These are phyloP conservation scores for Nakaseomyces bracarensis DNA, from an alignment of 1,139 yeast genomes.

Conservation along the genomic window DNA sequence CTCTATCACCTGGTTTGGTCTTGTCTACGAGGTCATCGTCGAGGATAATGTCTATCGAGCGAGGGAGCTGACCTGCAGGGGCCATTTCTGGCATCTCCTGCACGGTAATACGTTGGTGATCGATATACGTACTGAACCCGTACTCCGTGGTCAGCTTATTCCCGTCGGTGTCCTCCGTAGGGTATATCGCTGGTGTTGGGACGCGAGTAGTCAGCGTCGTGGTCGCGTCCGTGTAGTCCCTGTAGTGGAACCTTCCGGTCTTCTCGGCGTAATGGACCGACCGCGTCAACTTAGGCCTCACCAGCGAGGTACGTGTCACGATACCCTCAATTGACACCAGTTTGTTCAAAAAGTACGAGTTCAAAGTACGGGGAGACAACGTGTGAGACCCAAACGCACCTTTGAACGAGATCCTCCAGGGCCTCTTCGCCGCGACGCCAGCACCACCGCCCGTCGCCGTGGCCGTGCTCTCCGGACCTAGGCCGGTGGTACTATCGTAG, in stretches of 20 bases:
- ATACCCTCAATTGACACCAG: constrained; percentile 91
- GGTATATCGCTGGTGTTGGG: constrained; percentile 85
- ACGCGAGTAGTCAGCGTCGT: constrained; percentile 59
- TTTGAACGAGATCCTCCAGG: constrained; percentile 54
- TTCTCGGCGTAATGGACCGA: constrained; percentile 91
- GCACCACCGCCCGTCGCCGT: constrained; percentile 58
- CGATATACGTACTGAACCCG: constrained; percentile 87
- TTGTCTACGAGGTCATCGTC: constrained; percentile 91
- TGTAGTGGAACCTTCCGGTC: constrained; percentile 75
- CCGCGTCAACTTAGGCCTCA: constrained; percentile 83
- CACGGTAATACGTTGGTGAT: constrained; percentile 85
- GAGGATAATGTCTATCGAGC: constrained; percentile 81
- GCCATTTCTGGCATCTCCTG: constrained; percentile 99
- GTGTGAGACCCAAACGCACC: constrained; percentile 91
- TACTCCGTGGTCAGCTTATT: constrained; percentile 83
- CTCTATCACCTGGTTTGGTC: constrained; percentile 94
- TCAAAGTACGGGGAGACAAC: constrained; percentile 80
- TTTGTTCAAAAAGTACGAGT: constrained; percentile 67
- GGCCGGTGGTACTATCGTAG: no score
- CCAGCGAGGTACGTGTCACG: constrained; percentile 86
- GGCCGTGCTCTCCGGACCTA: no score
- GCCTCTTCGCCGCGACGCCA: constrained; percentile 13
- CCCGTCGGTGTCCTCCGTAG: constrained; percentile 89
- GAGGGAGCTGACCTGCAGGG: constrained; percentile 95
- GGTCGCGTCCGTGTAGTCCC: constrained; percentile 90